Conservation (phyloP, 768 basidiomycete genomes). For the Leucosporidium yakuticum region DNA sequence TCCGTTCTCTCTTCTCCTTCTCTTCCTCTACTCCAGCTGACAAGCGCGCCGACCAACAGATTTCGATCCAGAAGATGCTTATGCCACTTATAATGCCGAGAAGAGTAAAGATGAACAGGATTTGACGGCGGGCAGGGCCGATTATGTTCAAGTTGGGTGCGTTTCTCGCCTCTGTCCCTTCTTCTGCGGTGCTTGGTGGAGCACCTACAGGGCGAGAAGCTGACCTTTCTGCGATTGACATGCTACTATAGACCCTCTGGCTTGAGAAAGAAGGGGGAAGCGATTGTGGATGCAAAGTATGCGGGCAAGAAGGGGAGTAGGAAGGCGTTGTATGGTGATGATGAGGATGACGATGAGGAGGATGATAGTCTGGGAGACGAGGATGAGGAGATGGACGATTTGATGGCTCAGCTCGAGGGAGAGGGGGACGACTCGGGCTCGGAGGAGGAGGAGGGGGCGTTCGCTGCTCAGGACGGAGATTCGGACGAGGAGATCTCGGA, state of each 20-base stretch:
- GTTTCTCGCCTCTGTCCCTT: conserved; percentile 35
- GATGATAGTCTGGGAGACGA: conserved; percentile 33
- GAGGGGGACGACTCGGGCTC: neutral
- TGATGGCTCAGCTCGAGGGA: neutral
- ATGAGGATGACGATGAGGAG: conserved; percentile 18
- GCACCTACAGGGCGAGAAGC: conserved; percentile 55
- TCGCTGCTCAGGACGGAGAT: neutral
- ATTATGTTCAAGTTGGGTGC: conserved; percentile 81
- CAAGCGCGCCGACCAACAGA: conserved; percentile 46
- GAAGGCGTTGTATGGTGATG: conserved; percentile 18
- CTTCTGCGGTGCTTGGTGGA: neutral
- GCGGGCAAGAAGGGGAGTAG: conserved; percentile 57
- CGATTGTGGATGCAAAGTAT: conserved; percentile 71
- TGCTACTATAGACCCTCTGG: too few species aligned
- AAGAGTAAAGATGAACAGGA: conserved; percentile 43
- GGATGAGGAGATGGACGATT: conserved; percentile 38
- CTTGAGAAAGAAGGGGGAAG: conserved; percentile 60
- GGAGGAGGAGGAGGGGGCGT: too few species aligned
- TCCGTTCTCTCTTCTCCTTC: conserved; percentile 43
- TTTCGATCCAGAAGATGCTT: conserved; percentile 66
- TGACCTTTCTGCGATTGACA: too few species aligned
- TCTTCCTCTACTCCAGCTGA: conserved; percentile 10
- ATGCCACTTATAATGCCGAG: conserved; percentile 48
- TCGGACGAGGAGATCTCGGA: neutral
- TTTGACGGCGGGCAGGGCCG: conserved; percentile 53